Evolutionary conservation across 495 filamentous ascomycete genomes (phyloP), one percentile per base, ranked within the genome.

Genomic region (Umbilicaria muhlenbergii): DNA sequence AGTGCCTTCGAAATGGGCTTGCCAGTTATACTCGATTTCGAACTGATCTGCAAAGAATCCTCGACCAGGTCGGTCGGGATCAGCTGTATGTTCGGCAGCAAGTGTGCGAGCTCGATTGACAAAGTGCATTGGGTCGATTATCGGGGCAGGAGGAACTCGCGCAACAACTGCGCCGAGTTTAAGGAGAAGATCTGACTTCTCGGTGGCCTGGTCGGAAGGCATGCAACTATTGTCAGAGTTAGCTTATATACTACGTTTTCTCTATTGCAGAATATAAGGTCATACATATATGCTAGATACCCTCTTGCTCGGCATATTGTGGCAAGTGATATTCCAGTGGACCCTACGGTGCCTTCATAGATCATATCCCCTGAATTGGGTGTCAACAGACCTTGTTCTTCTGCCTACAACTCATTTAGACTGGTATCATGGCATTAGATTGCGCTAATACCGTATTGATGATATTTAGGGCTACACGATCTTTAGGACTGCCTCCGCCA

Each of bases 31-130:
- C 36, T 69, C 62, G 41, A 79, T 89, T 61, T 99, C 91, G 61
- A 99, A 99, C 56, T 99, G 91, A 57, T 99, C 83, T 0, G 87
- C 87, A 60, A 99, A 99, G 61, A 89, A 91, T 12, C 91, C 91
- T 18, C 70, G 52, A 21, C 70, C 67, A 11, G 47, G 47, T 3
- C 44, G 50, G 19, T 52, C 52, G 0, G 78, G 69, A 36, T 71
- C 66, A 8, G 56, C 59, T 10, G 77, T 80, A 55, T 94, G 91
- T 38, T 81, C 72, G 34, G 58, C 56, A 0, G 91, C 87, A 35
- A 84, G 75, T 17, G 65, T 65, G n/a, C 87, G 77, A 7, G 91
- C 92, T 1, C 83, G 68, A 62, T 99, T 99, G 53, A 99, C 91
- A 58, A 93, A 99, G 58, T 96, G 92, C 36, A 81, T 73, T 32